Evolutionary conservation across 345 rosid species (phyloP), one percentile per base, ranked within the genome.

Genomic region (Carallia brachiata): DNA sequence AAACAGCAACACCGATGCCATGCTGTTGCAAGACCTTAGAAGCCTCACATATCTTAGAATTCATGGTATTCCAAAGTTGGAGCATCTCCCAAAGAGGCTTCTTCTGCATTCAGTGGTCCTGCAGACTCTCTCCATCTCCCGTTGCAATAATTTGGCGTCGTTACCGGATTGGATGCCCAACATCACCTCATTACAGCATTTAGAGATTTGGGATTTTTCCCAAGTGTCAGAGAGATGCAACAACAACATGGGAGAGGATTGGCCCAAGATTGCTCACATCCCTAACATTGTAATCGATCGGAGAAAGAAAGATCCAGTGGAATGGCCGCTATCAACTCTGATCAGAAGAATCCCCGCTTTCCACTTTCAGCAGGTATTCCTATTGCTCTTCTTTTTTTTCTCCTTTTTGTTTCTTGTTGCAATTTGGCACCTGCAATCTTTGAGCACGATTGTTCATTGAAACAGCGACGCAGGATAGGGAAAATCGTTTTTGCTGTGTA

Each of bases 231-330:
- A 18, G 54, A 10, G 40, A 61, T 67, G 66, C 36, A 16, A 34
- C 0, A 61, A 39, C 7, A 6, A 36, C 34, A 23, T 5, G 37
- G 67, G 54, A n/a, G 61, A 36, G 1, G 67, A 66, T 61, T 67
- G 77, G 71, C 62, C 55, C 6, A 48, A 36, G 40, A 73, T 73
- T 53, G 44, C 56, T 73, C 63, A 67, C 50, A 62, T 73, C 13
- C 71, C 71, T 2, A 16, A 52, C 44, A 52, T 61, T 30, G 0
- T 0, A n/a, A 40, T 73, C 36, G 7, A 17, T 1, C 13, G 48
- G 10, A 40, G 13, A 40, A 4, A 40, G 48, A 40, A 4, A 40
- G 48, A 40, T 40, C 48, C 48, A 40, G 10, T 10, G 48, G 48
- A 12, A 40, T 40, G 48, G 15, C 48, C 48, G 23, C 23, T 23